Evolutionary conservation across 306 rosid species (phyloP).

Genomic region (Glycyrrhiza uralensis): DNA sequence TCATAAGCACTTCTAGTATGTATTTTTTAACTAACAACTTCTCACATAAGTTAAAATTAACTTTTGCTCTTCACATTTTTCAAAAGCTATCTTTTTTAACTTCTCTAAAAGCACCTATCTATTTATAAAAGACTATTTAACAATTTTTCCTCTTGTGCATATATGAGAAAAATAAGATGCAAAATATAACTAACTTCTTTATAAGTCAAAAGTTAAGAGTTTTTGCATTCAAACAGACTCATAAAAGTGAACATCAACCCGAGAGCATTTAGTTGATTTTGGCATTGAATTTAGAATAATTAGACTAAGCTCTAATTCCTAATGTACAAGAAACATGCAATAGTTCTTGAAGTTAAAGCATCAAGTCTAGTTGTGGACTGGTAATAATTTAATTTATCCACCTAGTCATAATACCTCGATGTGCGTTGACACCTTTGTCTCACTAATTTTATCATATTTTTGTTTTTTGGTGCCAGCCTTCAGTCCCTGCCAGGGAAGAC

Average conservation of each 20-base stretch:
- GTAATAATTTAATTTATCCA: conserved; percentile 10
- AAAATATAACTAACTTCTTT: too few species aligned
- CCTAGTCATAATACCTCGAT: conserved; percentile 66
- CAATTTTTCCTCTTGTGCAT: too few species aligned
- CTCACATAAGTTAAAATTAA: too few species aligned
- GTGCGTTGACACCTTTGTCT: conserved; percentile 87
- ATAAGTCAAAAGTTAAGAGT: too few species aligned
- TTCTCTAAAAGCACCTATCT: too few species aligned
- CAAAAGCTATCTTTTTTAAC: too few species aligned
- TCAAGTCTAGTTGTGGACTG: conserved; percentile 4
- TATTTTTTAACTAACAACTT: too few species aligned
- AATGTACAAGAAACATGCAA: background rate
- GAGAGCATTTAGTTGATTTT: background rate
- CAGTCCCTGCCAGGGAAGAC: conserved; percentile 99
- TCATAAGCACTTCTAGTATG: too few species aligned
- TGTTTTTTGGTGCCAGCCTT: conserved; percentile 98
- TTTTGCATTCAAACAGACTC: too few species aligned
- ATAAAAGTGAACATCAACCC: background rate
- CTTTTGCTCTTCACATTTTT: too few species aligned
- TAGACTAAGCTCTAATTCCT: conserved; percentile 5
- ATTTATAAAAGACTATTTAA: too few species aligned
- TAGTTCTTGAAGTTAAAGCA: conserved; percentile 1
- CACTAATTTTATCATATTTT: conserved; percentile 93
- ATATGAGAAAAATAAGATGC: too few species aligned
- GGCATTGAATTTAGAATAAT: background rate